These are phyloP conservation scores for Penicillium salamii DNA, from an alignment of 495 filamentous ascomycete genomes.

Conservation along the genomic window DNA sequence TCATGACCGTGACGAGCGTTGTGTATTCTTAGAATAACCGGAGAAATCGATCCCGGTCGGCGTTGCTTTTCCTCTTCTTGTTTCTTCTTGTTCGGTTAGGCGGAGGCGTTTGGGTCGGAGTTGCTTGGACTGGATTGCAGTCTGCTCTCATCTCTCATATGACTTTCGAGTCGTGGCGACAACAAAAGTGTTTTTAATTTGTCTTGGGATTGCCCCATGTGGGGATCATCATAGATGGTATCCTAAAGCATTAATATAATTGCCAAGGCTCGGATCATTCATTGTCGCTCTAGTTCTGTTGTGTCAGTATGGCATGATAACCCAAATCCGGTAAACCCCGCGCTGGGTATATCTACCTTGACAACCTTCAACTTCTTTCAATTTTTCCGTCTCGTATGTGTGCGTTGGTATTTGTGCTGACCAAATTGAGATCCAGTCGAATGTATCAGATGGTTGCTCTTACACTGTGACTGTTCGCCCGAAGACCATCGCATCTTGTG, in stretches of 20 bases:
- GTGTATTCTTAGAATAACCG: constrained; percentile 18
- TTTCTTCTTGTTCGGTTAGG: neutral
- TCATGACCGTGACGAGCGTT: constrained; percentile 19
- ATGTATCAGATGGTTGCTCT: too few species aligned
- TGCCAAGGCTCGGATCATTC: constrained; percentile 27
- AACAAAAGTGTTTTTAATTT: constrained; percentile 24
- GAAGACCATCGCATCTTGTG: too few species aligned
- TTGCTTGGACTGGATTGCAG: constrained; percentile 1
- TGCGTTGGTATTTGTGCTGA: too few species aligned
- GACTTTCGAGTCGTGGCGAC: constrained; percentile 24
- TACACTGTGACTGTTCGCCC: too few species aligned
- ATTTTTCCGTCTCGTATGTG: too few species aligned
- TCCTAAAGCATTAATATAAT: constrained; percentile 26
- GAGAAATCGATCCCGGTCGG: constrained; percentile 3
- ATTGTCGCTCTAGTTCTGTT: neutral
- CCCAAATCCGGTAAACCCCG: constrained; percentile 1
- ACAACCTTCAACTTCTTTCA: too few species aligned
- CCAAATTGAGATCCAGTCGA: too few species aligned
- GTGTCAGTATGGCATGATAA: neutral
- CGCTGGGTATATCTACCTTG: neutral
- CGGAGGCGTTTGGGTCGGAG: constrained; percentile 1
- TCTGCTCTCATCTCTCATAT: constrained; percentile 19
- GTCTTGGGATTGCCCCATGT: constrained; percentile 14
- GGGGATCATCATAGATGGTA: constrained; percentile 13
- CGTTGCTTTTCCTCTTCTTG: neutral